Base-by-base conservation (phyloP, 805 yeast genomes). In the Debaryomyces castellii region DNA sequence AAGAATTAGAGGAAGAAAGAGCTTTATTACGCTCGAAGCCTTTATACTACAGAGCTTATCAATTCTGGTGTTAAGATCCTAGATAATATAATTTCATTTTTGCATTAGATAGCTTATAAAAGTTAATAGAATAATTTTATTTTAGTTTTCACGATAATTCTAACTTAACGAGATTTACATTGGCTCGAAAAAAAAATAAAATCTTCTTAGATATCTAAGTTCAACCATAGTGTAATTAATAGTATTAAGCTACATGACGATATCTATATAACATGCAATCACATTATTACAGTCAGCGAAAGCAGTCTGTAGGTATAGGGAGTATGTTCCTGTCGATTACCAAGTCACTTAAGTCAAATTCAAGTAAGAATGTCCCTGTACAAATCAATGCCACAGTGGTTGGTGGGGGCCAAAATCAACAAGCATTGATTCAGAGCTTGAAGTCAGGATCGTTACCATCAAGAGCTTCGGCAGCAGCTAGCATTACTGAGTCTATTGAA, bases 381-480 rank as follows among this genome's bases (percentile, higher is more conserved):
- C 60, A 57, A 50, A 65, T 75, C 16, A 76, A 74, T 44, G 73
- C 78, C 4, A 62, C 68, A 4, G 69, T 68, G 3, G 74, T 76
- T 1, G 77, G 79, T 1, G 74, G 75, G 11, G 75, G 76, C n/a
- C 53, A 56, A 14, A 69, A 66, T 40, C 67, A 71, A 48, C 73
- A 67, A 43, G 54, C 59, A 40, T 59, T 74, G 8, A 62, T 76
- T 23, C 54, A 60, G n/a, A 70, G 68, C 27, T 61, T 77, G 7
- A 63, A 68, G 47, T 52, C 58, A 24, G 75, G 74, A 1, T 57
- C 74, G 0, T 47, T 63, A 7, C 56, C 73, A 1, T 51, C 46
- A 17, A 66, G 83, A 49, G 68, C 77, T 1, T 67, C 74, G 1
- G 82, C 86, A 0, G 82, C 87, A 0, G 69, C 67, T 2, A 62